Evolutionary conservation across 306 rosid genomes (phyloP), one percentile per base, ranked within the genome.

Genomic region (Glycyrrhiza uralensis): DNA sequence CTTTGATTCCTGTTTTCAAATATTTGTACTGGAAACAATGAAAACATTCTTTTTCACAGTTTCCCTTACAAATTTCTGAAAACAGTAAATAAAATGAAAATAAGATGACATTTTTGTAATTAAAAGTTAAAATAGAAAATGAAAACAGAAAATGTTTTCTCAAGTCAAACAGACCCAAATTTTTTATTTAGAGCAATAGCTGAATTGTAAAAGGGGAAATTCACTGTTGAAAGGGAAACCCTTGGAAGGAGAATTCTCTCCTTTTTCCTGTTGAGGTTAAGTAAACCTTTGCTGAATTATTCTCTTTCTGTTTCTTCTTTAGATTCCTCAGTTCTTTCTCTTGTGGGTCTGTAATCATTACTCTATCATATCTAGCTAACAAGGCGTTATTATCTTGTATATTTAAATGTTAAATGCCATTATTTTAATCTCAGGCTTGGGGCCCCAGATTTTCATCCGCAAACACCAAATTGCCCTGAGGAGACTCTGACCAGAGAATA

Each of bases 401-500:
- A 30, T 62, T 45, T 44, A 45, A 58, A 26, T 56, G 49, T 61
- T 57, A 38, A 71, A 60, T 70, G 45, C 58, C 35, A 47, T 32
- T 69, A 63, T 71, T 83, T 77, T 30, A 66, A 79, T 77, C 58
- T 75, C 87, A 95, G 99, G 78, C 88, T 95, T 66, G 99, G 99
- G 65, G 92, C 97, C 11, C 97, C 99, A 35, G 99, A 95, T 78
- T 95, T 65, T 66, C 87, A 77, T 66, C 93, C 99, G 24, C 99
- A 95, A 89, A 79, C 88, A 51, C 83, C 89, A 76, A 95, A 74
- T 86, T 95, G 99, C 74, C 93, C 90, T 0, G 99, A 95, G 85
- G 99, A 95, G 88, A 95, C 90, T 36, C 88, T 91, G 74, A 95
- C 96, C 70, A 86, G 68, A 81, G 99, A 91, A 35, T 86, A 95